Conservation (phyloP, 352 stramenopile species). For the Phytopythium oedochilum region DNA sequence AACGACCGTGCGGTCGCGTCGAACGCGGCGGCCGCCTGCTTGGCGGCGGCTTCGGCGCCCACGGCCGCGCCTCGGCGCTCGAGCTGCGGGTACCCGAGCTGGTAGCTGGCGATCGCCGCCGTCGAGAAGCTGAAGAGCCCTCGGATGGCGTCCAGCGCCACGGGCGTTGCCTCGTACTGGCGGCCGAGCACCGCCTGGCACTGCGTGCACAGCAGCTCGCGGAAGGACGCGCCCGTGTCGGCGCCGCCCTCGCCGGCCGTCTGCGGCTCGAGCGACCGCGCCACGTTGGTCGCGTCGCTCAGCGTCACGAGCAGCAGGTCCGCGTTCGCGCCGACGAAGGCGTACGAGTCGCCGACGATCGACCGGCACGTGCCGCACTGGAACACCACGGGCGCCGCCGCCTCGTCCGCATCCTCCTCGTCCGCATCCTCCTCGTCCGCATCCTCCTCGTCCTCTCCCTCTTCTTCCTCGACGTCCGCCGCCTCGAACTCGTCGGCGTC, state of each 20-base stretch:
- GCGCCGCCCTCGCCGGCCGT: slow-evolving; percentile 43
- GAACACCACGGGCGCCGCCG: slow-evolving; percentile 70
- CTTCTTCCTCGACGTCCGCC: slow-evolving; percentile 14
- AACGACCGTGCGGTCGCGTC: slow-evolving; percentile 31
- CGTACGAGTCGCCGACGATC: slow-evolving; percentile 82
- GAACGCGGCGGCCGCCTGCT: slow-evolving; percentile 22
- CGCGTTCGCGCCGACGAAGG: slow-evolving; percentile 72
- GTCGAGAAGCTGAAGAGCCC: slow-evolving; percentile 72
- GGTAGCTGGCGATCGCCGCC: slow-evolving; percentile 69
- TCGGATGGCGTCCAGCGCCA: slow-evolving; percentile 53
- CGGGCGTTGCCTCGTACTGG: slow-evolving; percentile 71
- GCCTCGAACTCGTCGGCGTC: not conserved
- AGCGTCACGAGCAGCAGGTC: slow-evolving; percentile 72
- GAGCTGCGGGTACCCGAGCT: slow-evolving; percentile 56
- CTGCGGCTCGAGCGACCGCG: slow-evolving; percentile 30
- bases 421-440: slow-evolving; percentile 25
- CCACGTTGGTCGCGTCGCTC: slow-evolving; percentile 66
- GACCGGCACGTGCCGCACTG: slow-evolving; percentile 79
- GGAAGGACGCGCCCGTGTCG: slow-evolving; percentile 67
- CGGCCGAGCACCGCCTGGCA: slow-evolving; percentile 75
- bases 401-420: slow-evolving; percentile 47
- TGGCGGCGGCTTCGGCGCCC: slow-evolving; percentile 13
- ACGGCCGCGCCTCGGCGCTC: slow-evolving; percentile 6
- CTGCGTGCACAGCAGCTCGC: slow-evolving; percentile 73
- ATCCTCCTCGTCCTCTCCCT: slow-evolving; percentile 17